A percentile compares a stretch with the other conserved stretches of the same genome.
Conservation (phyloP, 129 eudicot species). For the Escallonia herrerae region DNA sequence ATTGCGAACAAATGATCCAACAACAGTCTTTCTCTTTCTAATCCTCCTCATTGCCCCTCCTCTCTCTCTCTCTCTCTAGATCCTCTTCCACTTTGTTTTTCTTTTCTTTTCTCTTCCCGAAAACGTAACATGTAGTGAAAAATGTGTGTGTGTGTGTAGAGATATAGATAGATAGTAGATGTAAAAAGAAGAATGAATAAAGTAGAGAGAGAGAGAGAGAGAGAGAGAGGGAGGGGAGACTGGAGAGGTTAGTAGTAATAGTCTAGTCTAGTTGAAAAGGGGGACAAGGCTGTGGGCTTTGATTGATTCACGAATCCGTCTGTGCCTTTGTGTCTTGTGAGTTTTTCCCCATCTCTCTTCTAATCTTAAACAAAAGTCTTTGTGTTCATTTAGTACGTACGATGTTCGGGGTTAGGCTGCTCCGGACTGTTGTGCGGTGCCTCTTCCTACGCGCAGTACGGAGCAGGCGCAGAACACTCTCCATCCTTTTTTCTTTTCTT, state of each 20-base stretch:
- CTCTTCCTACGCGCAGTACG: background rate
- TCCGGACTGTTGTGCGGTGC: background rate
- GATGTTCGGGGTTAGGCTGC: background rate
- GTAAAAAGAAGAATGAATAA: conserved; percentile 6
- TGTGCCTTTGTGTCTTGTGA: no score
- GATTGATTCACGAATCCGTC: conserved; percentile 7
- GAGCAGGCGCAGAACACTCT: background rate
- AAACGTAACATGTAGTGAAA: conserved; percentile 23
- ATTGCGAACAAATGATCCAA: conserved; percentile 40
- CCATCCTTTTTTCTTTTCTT: background rate
- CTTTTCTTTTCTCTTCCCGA: conserved; percentile 22
- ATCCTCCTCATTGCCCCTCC: conserved; percentile 15
- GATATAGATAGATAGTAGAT: background rate
- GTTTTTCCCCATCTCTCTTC: background rate
- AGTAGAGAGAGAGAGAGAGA: background rate
- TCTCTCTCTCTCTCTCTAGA: conserved; percentile 14
- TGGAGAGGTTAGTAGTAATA: background rate
- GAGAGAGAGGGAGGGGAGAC: no score
- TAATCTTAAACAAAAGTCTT: background rate
- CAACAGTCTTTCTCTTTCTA: conserved; percentile 46
- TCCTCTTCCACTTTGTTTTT: background rate
- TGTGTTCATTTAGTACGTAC: conserved; percentile 9
- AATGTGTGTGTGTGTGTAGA: conserved; percentile 4
- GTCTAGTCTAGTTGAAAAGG: background rate
- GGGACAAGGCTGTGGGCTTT: background rate